Evolutionary conservation across 202 grass and related monocot genomes (phyloP), one percentile per base, ranked within the genome.

Genomic region (Zoysia matrella): DNA sequence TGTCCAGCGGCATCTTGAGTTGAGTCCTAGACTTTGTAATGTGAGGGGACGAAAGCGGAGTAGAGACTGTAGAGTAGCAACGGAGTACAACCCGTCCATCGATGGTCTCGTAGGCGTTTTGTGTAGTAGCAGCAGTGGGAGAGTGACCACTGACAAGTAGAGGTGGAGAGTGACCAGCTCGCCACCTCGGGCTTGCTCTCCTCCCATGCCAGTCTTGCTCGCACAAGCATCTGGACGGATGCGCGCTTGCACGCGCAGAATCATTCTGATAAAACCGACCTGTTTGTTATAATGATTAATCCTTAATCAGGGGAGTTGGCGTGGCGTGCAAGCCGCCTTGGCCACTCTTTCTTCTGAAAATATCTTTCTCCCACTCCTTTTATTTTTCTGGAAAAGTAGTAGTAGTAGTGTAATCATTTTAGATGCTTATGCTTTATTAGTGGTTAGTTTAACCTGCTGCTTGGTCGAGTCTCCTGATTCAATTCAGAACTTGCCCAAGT

Each of bases 291-390:
- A 10, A 67, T 45, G 71, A 69, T 22, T 1, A 50, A 49, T 52
- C 9, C 30, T 36, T 36, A 36, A 36, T 36, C 30, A 36, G 30
- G 30, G 36, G 9, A 1, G 0, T 43, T 64, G 44, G 64, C 81
- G 54, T 84, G 74, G 53, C 86, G 54, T 84, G 75, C 80, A 74
- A 68, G 75, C 75, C 54, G 52, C 75, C 69, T 39, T 18, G 13
- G 7, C 67, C 40, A 53, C 13, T 39, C 67, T 36, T 36, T 36
- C 56, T 36, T 39, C 54, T 43, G 55, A 75, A 68, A 22, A 44
- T 18, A 5, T 56, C 18, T 60, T 3, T n/a, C 60, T 4, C 8
- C 58, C 6, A 30, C 58, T 30, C 2, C 7, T 30, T 60, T 60
- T 60, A 5, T 56, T n/a, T 63, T 60, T 22, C 0, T 14, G 3